Evolutionary conservation across 2,329 filamentous ascomycete genomes (phyloP), one percentile per base, ranked within the genome.

Genomic region (Diaporthe helianthi): DNA sequence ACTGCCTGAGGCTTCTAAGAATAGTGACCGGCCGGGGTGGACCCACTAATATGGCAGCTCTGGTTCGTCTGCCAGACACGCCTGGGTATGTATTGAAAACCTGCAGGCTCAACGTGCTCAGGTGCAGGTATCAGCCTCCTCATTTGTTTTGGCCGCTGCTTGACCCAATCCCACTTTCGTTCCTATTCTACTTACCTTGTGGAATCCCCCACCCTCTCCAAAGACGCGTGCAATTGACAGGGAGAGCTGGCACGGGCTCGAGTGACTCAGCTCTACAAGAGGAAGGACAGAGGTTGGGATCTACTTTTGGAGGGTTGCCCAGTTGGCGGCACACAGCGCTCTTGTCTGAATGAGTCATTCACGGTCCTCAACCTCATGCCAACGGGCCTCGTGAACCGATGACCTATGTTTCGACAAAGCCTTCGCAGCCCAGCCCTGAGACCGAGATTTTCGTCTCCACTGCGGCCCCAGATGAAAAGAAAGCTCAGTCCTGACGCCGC

Each of bases 401-500:
- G 44, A 44, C 38, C 49, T 36, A 71, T 71, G 69, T 64, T 64
- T 60, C 54, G 63, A 64, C 15, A 38, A 15, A 5, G 46, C 13
- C 19, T 22, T 36, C 24, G 31, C n/a, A 46, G 8, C 26, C 19
- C 44, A 19, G 49, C 17, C 22, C n/a, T n/a, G 8, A 64, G 31
- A 36, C 15, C 31, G 46, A 58, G 52, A 12, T 1, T 38, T n/a
- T 19, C 44, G 36, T 22, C 63, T 19, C 36, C 58, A n/a, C 49
- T 60, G 67, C 65, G 52, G 52, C 49, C 51, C 47, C 68, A 66
- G 65, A 72, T 72, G 71, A 71, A 72, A 65, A 72, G 71, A 52
- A 72, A 71, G 29, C 60, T 70, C 53, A 69, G 63, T 15, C 44
- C 63, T 33, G 54, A 60, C 55, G 64, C 54, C 55, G 41, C 52